Evolutionary conservation across 306 rosid species (phyloP).

Genomic region (Malus orientalis): DNA sequence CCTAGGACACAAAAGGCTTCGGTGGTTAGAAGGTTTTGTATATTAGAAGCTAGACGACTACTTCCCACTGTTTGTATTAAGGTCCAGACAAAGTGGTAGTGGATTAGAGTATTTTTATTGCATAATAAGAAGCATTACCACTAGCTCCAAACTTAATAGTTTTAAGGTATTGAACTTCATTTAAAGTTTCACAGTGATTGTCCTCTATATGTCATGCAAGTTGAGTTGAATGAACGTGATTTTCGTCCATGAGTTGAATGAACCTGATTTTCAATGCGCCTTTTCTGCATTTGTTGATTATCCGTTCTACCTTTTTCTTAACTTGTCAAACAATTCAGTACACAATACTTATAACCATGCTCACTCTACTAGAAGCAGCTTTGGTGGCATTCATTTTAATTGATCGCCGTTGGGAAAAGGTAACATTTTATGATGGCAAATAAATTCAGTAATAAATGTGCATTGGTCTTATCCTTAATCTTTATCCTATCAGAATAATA

Average conservation of each 20-base stretch:
- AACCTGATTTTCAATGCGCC: not conserved
- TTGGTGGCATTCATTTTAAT: conserved; percentile 71
- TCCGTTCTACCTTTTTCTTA: conserved; percentile 29
- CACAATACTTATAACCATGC: conserved; percentile 40
- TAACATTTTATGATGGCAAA: not conserved
- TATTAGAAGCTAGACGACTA: not conserved
- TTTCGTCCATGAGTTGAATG: not conserved
- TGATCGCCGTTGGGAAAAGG: conserved; percentile 84
- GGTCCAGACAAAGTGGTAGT: not conserved
- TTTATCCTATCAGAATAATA: conserved; percentile 1
- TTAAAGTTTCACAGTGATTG: not conserved
- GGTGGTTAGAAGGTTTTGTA: not conserved
- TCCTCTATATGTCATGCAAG: not conserved
- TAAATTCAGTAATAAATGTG: not conserved
- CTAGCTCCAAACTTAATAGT: not conserved
- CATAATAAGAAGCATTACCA: not conserved
- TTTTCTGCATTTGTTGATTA: not conserved
- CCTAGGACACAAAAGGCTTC: not conserved
- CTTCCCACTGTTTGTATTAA: not conserved
- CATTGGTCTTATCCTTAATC: not conserved
- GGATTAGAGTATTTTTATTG: not conserved
- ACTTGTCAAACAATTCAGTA: conserved; percentile 52
- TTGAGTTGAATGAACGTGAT: not conserved
- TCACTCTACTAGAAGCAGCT: conserved; percentile 58
- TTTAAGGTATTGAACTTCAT: conserved; percentile 3